phyloP scores from a whole-genome alignment of 495 filamentous ascomycete species.

The Penicillium parvum region DNA sequence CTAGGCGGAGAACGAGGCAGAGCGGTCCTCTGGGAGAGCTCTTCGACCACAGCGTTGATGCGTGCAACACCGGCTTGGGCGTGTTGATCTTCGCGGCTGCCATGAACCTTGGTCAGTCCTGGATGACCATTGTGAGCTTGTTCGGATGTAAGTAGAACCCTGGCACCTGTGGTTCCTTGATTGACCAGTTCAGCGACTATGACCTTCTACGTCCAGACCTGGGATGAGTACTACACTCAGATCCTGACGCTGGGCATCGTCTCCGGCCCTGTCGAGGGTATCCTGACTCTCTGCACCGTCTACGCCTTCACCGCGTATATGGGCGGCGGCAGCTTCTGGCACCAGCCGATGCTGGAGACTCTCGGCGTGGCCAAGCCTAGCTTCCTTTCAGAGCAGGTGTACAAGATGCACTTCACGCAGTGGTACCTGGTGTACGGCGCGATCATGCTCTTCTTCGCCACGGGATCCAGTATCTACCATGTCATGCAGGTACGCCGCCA shows the following conservation, averaged over 20 bases:
- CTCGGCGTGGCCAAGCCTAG: constrained; percentile 61
- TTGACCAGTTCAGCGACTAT: constrained; percentile 54
- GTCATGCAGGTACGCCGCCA: constrained; percentile 75
- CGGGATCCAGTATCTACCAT: constrained; percentile 63
- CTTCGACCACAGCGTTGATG: constrained; percentile 97
- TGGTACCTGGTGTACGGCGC: constrained; percentile 94
- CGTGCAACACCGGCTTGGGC: constrained; percentile 91
- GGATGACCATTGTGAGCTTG: constrained; percentile 78
- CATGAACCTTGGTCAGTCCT: constrained; percentile 90
- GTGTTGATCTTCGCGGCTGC: constrained; percentile 84
- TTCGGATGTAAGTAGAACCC: constrained; percentile 64
- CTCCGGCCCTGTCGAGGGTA: constrained; percentile 92
- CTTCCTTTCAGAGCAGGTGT: constrained; percentile 63
- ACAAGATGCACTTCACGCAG: constrained; percentile 77
- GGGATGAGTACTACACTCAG: constrained; percentile 98
- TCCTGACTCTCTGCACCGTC: constrained; percentile 75
- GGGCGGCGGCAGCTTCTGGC: constrained; percentile 91
- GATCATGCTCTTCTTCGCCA: constrained; percentile 79
- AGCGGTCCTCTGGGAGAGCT: constrained; percentile 93
- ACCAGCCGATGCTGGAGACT: constrained; percentile 68
- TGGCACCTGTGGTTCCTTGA: neutral
- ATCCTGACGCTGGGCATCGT: constrained; percentile 88
- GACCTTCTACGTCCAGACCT: constrained; percentile 97
- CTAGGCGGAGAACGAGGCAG: constrained; percentile 78
- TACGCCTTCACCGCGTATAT: constrained; percentile 81